Conservation (phyloP, 768 basidiomycete genomes). For the Tulasnella sp. region DNA sequence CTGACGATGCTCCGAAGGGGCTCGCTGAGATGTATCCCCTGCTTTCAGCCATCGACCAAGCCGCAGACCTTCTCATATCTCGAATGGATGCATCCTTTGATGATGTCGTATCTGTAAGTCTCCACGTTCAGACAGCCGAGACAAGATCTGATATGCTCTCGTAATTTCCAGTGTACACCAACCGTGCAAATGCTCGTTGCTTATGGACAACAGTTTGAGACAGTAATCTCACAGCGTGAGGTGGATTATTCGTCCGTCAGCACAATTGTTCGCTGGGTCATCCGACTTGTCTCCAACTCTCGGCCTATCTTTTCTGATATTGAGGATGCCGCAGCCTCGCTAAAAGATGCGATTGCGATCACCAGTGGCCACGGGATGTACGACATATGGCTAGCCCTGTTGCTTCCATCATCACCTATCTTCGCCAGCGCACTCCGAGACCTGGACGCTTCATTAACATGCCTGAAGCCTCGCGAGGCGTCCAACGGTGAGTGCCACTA, state of each 20-base stretch:
- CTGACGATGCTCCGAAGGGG: not conserved
- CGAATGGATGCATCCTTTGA: not conserved
- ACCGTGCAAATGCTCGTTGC: not conserved
- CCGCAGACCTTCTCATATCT: not conserved
- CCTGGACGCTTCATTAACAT: not conserved
- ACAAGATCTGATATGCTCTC: no score
- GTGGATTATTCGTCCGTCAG: constrained; percentile 14
- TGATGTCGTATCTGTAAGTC: not conserved
- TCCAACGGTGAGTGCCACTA: no score
- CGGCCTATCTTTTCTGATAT: constrained; percentile 21
- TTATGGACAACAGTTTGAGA: not conserved
- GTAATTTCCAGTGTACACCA: no score
- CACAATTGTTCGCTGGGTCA: not conserved
- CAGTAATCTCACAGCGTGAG: not conserved
- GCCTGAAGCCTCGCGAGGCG: no score
- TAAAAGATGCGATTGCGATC: constrained; percentile 42
- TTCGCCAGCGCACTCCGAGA: not conserved
- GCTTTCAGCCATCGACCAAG: not conserved
- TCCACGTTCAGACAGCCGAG: not conserved
- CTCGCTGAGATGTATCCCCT: constrained; percentile 7
- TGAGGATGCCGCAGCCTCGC: constrained; percentile 31
- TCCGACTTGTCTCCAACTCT: not conserved
- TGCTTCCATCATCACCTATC: constrained; percentile 27
- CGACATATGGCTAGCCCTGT: constrained; percentile 51
- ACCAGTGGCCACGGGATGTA: constrained; percentile 62